A percentile compares a stretch with the other conserved stretches of the same genome.
These are phyloP conservation scores for Neofusicoccum umdonicola DNA, from an alignment of 2,329 filamentous ascomycete species.

Conservation along the genomic window DNA sequence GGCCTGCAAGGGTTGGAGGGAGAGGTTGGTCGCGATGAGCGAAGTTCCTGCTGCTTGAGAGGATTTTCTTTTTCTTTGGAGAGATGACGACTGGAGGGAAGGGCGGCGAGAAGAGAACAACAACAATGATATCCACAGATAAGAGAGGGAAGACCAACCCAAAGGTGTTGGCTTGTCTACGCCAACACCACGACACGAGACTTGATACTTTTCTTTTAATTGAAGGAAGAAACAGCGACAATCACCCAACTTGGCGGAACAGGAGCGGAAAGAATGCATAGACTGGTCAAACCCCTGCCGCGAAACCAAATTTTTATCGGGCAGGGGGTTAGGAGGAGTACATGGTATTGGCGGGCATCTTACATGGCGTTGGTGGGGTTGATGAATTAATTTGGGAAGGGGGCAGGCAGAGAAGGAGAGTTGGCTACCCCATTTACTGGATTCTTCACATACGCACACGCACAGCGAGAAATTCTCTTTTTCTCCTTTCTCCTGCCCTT, in stretches of 20 bases:
- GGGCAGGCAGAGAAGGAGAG: background rate
- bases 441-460: background rate
- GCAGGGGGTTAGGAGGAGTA: background rate
- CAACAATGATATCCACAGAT: slow-evolving; percentile 11
- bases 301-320: background rate
- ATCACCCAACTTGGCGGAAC: background rate
- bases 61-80: background rate
- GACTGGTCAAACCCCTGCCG: background rate
- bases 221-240: background rate
- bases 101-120: background rate
- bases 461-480: background rate
- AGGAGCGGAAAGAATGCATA: slow-evolving; percentile 1
- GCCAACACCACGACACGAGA: slow-evolving; percentile 1
- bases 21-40: slow-evolving; percentile 57
- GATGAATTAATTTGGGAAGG: background rate
- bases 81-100: background rate
- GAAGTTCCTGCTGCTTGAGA: slow-evolving; percentile 18
- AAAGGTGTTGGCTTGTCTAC: background rate
- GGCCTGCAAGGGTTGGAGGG: slow-evolving; percentile 80
- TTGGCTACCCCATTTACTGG: background rate
- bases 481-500: background rate
- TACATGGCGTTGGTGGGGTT: background rate
- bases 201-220: background rate
- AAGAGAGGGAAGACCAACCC: background rate
- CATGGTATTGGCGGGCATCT: background rate